Evolutionary conservation across 2,329 filamentous ascomycete species (phyloP), one percentile per base, ranked within the genome.

Genomic region (Pyricularia sp.): DNA sequence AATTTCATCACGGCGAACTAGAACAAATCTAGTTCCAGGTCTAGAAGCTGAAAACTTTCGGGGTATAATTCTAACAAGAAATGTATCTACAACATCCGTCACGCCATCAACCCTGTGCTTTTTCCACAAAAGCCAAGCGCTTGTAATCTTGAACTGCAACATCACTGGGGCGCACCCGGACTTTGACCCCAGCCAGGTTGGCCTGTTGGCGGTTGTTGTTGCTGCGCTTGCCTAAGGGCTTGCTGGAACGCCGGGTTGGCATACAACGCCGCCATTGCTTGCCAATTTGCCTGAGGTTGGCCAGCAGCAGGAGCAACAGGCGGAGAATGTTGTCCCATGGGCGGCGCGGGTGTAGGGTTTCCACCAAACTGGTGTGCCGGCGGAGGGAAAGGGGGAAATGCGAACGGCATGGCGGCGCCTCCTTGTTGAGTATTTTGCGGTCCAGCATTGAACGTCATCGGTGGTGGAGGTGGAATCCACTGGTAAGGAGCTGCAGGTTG

Each of bases 381-480:
- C 61, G 31, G 35, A 53, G 62, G 62, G 24, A 63, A 63, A 26
- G 22, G 22, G 13, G 62, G 62, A 33, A 63, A 63, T 10, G 62
- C 24, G 40, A 63, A 63, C 8, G 33, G 62, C 26, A 44, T 28
- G 22, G 40, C 24, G 19, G 24, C 35, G 28, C 28, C 30, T 28
- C 35, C 24, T 44, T 62, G 61, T 12, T 28, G 19, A 16, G 62
- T 10, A 24, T 63, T 40, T 30, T 33, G 62, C n/a, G 62, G n/a
- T 22, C 13, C 62, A 26, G 24, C 22, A 60, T 24, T 26, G 40
- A 63, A 63, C 40, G 40, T 22, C 19, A 53, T 13, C 22, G 62
- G 62, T 19, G 40, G 40, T 26, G 62, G 62, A 63, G 40, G 40
- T 8, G 62, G 62, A 6, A 53, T 62, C 60, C 60, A 62, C 60